phyloP scores from a whole-genome alignment of 2,329 filamentous ascomycete genomes.

The Colletotrichum sp. region DNA sequence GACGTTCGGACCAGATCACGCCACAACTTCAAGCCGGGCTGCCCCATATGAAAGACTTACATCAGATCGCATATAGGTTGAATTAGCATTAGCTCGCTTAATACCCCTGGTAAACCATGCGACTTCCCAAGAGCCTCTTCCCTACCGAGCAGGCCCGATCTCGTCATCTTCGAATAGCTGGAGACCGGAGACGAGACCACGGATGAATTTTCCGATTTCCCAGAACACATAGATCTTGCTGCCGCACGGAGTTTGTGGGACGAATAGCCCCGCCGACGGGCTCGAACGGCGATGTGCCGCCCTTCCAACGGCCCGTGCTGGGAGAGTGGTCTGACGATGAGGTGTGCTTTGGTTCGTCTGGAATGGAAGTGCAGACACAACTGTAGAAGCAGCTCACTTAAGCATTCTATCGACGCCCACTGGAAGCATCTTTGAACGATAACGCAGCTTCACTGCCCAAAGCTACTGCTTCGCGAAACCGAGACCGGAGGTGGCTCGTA shows the following conservation, averaged over 20 bases:
- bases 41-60: no score
- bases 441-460: background rate
- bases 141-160: background rate
- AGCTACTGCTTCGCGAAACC: background rate
- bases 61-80: background rate
- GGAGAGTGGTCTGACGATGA: background rate
- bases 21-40: background rate
- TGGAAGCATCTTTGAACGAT: background rate
- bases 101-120: background rate
- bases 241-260: background rate
- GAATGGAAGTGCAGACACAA: background rate
- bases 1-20: background rate
- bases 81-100: background rate
- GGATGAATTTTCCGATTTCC: background rate
- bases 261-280: background rate
- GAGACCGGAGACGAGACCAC: background rate
- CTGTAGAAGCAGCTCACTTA: background rate
- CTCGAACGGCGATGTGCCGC: background rate
- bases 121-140: background rate
- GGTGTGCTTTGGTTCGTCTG: background rate
- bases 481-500: background rate
- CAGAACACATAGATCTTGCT: background rate
- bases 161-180: background rate
- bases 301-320: background rate
- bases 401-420: background rate